A percentile compares a stretch with the other conserved stretches of the same genome.
Conservation (phyloP, 441 rosid species). For the Gossypium lobatum region DNA sequence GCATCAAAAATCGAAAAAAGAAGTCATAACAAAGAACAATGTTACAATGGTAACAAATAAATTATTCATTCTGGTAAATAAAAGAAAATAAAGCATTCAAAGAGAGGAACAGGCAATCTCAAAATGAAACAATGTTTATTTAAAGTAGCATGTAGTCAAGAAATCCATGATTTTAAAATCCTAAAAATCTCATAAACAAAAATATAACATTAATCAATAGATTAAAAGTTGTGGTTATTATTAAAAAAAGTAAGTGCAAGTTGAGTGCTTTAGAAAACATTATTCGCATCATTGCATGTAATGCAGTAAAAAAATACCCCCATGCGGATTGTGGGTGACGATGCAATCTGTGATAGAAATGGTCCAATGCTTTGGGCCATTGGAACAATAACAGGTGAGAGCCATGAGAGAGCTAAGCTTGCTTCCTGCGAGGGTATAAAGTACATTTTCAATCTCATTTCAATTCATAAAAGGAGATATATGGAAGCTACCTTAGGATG, state of each 20-base stretch:
- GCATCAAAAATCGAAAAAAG: neutral
- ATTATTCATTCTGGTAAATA: neutral
- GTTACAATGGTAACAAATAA: neutral
- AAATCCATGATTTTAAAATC: neutral
- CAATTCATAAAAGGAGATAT: neutral
- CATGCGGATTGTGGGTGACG: conserved; percentile 65
- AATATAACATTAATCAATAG: neutral
- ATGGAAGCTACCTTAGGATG: neutral
- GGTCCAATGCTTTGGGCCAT: conserved; percentile 94
- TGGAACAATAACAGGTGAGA: conserved; percentile 86
- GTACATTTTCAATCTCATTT: conserved; percentile 14
- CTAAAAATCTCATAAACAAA: neutral
- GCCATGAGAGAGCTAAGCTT: conserved; percentile 74
- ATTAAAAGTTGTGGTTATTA: neutral
- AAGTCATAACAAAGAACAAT: neutral
- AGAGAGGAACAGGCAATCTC: neutral
- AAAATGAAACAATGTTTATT: neutral
- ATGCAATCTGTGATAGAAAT: conserved; percentile 60
- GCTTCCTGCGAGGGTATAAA: conserved; percentile 58
- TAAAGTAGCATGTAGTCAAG: neutral
- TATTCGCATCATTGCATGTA: conserved; percentile 7
- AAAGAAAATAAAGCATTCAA: neutral
- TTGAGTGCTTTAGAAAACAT: neutral
- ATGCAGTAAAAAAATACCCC: conserved; percentile 43
- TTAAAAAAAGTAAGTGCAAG: neutral